These are phyloP conservation scores for Coniochaeta prunicola DNA, from an alignment of 2,329 filamentous ascomycete genomes.

Conservation along the genomic window DNA sequence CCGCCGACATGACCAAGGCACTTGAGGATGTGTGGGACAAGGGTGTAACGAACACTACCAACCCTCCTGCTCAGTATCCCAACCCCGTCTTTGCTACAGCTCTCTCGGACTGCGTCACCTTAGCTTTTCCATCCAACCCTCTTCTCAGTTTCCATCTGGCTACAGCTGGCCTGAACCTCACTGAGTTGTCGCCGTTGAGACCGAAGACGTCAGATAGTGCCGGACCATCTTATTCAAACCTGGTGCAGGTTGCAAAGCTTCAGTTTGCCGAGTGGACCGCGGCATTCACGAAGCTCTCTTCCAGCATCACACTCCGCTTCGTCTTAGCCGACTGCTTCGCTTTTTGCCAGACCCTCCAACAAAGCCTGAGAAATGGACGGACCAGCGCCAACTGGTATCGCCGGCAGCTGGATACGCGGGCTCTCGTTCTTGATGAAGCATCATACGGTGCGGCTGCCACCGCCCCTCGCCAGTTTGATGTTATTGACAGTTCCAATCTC, in stretches of 20 bases:
- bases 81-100: conserved; percentile 39
- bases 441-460: conserved; percentile 27
- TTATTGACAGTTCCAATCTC: conserved; percentile 47
- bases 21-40: conserved; percentile 26
- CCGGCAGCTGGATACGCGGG: conserved; percentile 28
- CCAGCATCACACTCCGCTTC: conserved; percentile 34
- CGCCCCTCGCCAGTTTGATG: conserved; percentile 40
- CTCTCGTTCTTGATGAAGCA: conserved; percentile 26
- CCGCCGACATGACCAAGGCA: conserved; percentile 12
- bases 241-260: conserved; percentile 26
- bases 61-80: background rate
- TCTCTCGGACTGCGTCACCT: conserved; percentile 30
- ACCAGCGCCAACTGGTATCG: conserved; percentile 33
- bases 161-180: conserved; percentile 31
- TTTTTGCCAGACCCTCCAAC: conserved; percentile 45
- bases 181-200: conserved; percentile 30
- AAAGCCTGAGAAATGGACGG: conserved; percentile 20
- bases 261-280: conserved; percentile 40
- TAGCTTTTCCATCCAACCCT: conserved; percentile 36
- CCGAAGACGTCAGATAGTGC: conserved; percentile 6
- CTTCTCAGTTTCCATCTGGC: conserved; percentile 51
- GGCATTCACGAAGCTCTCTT: conserved; percentile 26
- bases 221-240: conserved; percentile 2
- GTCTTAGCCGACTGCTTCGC: conserved; percentile 39
- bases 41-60: conserved; percentile 17